Base-by-base conservation (phyloP, 345 rosid genomes). In the Erysimum cheiranthoides region DNA sequence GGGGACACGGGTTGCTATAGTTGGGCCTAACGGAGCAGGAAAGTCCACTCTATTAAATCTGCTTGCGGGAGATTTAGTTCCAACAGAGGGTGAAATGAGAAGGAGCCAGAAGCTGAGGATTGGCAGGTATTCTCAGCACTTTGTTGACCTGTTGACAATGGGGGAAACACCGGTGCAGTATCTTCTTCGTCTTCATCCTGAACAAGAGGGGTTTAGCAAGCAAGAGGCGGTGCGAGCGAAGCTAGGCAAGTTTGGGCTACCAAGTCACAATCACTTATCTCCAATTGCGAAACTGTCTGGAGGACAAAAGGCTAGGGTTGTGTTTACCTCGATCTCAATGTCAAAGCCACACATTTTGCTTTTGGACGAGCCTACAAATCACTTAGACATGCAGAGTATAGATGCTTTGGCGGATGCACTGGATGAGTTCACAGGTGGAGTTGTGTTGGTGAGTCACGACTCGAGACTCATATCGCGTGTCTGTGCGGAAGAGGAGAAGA, bases 11-110 rank as follows among this genome's bases (percentile, higher is more conserved):
- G 97, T 90, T 8, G 99, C 98, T 28, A 92, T 92, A 32, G 93
- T 90, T 58, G 99, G 99, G 68, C 97, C 99, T 32, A 92, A 89
- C 43, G 98, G 99, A 60, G 99, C 99, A 56, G 99, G 97, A 53
- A 95, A 95, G 73, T 92, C 97, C 56, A 92, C 99, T 53, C 80
- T 95, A 27, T 78, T 92, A 73, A 95, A 92, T 80, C 97, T 95
- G 74, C 93, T 95, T 45, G 97, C 98, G 21, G 97, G 97, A 35
- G 99, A 90, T 81, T 78, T 95, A 77, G 82, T 72, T 80, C 93
- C 99, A 12, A 81, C 79, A 0, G 97, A 89, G 66, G 99, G 99
- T 71, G 97, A 90, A 82, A 84, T 84, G 58, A 77, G 93, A 69
- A 85, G 93, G 82, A 92, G 97, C 69, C 97, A 92, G 77, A 90